phyloP scores from a whole-genome alignment of 2,329 filamentous ascomycete genomes.

The Tolypocladium ophioglossoides region DNA sequence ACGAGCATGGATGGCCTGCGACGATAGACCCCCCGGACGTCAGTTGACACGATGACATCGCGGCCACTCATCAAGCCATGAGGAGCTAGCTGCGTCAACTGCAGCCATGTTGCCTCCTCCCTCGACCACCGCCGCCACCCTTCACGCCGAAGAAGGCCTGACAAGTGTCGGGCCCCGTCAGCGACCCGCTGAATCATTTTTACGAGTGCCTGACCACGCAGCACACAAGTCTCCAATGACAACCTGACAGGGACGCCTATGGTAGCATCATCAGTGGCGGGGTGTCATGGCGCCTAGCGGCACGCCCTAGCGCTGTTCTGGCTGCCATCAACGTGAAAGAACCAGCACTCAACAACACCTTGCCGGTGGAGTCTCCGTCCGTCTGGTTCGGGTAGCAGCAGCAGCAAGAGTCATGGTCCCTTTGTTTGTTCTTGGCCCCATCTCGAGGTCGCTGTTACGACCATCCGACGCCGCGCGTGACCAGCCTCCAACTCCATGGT shows the following conservation, averaged over 20 bases:
- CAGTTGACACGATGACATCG: neutral
- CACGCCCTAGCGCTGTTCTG: constrained; percentile 1
- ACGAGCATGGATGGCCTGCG: neutral
- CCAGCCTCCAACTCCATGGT: neutral
- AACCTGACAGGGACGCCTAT: neutral
- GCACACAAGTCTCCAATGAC: neutral
- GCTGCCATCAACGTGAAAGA: neutral
- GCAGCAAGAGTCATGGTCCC: constrained; percentile 1
- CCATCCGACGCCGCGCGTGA: neutral
- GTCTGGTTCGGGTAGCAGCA: neutral
- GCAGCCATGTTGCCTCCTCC: neutral
- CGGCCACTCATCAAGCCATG: neutral
- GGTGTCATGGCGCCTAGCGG: constrained; percentile 3
- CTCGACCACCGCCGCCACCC: neutral
- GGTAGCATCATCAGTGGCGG: constrained; percentile 1
- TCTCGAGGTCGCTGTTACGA: constrained; percentile 1
- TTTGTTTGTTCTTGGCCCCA: constrained; percentile 4
- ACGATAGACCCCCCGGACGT: neutral
- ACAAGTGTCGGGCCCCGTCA: neutral
- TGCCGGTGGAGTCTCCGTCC: neutral
- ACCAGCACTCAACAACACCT: neutral
- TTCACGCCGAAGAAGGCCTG: neutral
- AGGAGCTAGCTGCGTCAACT: neutral
- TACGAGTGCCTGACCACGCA: neutral
- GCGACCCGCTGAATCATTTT: neutral